Conservation (phyloP, 495 filamentous ascomycete genomes). For the Staphylotrichum tortipilum region DNA sequence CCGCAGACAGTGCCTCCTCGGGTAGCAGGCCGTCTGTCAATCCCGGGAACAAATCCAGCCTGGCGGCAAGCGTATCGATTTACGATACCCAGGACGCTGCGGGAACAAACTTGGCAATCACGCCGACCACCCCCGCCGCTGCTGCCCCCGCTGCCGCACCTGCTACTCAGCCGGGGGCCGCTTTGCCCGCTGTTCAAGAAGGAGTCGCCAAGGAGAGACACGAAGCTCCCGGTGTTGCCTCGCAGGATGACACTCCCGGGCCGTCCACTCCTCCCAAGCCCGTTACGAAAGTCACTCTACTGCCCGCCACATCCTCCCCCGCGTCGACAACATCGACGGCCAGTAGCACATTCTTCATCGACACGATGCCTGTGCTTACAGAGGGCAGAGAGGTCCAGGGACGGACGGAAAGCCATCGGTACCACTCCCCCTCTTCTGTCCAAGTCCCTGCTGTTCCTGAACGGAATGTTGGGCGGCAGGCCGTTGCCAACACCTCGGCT, state of each 20-base stretch:
- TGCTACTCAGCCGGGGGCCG: neutral
- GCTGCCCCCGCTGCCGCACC: too few relatives aligned
- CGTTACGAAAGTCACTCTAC: conserved; percentile 28
- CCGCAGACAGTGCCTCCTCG: conserved; percentile 13
- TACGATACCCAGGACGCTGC: conserved; percentile 27
- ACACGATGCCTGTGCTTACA: conserved; percentile 17
- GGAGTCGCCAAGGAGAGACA: conserved; percentile 1
- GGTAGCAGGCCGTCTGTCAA: conserved; percentile 10
- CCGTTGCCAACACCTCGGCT: conserved; percentile 15
- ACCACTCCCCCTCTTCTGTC: conserved; percentile 6
- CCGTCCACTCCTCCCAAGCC: conserved; percentile 16
- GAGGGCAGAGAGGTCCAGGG: conserved; percentile 19
- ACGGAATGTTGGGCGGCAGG: conserved; percentile 28
- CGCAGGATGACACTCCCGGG: neutral
- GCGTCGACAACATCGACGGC: conserved; percentile 14
- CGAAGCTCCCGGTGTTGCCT: conserved; percentile 6
- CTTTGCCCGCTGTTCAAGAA: conserved; percentile 10
- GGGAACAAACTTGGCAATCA: conserved; percentile 7
- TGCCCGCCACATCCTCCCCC: conserved; percentile 8
- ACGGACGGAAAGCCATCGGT: neutral
- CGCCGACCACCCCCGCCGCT: conserved; percentile 9
- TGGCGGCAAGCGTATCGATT: conserved; percentile 24
- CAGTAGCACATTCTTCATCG: conserved; percentile 20
- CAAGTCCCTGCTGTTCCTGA: conserved; percentile 33
- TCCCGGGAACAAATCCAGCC: conserved; percentile 14